Evolutionary conservation across 2,329 filamentous ascomycete species (phyloP), one percentile per base, ranked within the genome.

Genomic region (Neofusicoccum sp.): DNA sequence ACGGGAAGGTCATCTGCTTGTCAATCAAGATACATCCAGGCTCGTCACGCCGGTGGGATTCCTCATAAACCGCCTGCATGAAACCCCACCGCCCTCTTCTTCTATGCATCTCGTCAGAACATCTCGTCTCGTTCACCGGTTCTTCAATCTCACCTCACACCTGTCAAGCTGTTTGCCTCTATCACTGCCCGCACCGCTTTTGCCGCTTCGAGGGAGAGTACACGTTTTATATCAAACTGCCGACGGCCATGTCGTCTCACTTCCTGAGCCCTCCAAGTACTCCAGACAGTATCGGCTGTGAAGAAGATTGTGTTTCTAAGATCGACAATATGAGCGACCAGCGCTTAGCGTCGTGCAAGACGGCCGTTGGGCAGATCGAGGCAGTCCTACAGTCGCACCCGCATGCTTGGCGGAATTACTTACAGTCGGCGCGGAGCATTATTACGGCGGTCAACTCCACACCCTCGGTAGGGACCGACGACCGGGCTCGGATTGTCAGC

Each of bases 391-490:
- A 74, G 48, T 62, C 64, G 9, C 66, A 70, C 3, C 75, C 76
- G 12, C 58, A 69, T 33, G 69, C 76, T n/a, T 74, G 75, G 64
- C 29, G 41, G 14, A 45, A 56, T 22, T 63, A 58, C 47, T 34
- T 65, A 4, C 60, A 71, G 12, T 59, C 77, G 54, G 78, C 77
- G 36, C 71, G 77, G 50, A 74, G 75, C 12, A 74, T 77, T 31
- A 75, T 78, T 39, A 66, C 69, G 37, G 76, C 78, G 39, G 68
- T 81, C 16, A 76, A 80, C 37, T 66, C 69, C 6, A 73, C 77
- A 22, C 71, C 69, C 8, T 78, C 79, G 64, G 77, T 80, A 68
- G 69, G 72, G 33, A 71, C 76, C 56, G 54, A 71, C 9, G 61
- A 63, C 64, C 69, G 43, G 72, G 73, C 11, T 71, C 75, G 62